These are phyloP conservation scores for Fusarium cicatricum DNA, from an alignment of 2,329 filamentous ascomycete species.

Conservation along the genomic window DNA sequence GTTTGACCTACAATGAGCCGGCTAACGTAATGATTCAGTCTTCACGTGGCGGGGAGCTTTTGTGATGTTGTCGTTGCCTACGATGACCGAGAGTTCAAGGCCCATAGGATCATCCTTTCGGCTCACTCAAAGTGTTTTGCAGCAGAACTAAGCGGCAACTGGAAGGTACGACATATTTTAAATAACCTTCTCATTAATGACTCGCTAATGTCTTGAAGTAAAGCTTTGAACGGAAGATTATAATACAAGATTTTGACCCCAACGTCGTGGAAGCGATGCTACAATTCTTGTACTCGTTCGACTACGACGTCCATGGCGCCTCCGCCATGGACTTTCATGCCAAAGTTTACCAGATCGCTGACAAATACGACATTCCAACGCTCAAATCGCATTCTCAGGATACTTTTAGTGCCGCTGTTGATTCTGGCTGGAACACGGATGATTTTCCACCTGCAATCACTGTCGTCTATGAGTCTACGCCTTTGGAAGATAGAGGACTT, in stretches of 20 bases:
- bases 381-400: not conserved
- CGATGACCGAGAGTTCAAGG: not conserved
- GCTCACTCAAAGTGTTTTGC: conserved; percentile 4
- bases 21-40: too few species aligned
- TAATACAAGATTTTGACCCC: conserved; percentile 3
- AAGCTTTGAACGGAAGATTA: not conserved
- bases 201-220: not conserved
- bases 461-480: not conserved
- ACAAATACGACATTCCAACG: conserved; percentile 1
- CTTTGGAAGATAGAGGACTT: conserved; percentile 2
- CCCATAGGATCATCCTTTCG: not conserved
- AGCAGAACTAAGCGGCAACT: not conserved
- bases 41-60: not conserved
- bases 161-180: not conserved
- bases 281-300: conserved; percentile 9
- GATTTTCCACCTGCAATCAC: conserved; percentile 1
- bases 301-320: not conserved
- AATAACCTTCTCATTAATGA: not conserved
- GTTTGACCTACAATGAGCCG: too few species aligned
- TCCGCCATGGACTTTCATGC: conserved; percentile 13
- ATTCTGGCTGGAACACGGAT: not conserved
- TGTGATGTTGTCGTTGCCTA: conserved; percentile 6
- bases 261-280: conserved; percentile 11
- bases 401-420: not conserved
- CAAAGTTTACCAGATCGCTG: conserved; percentile 9